Evolutionary conservation across 768 basidiomycete genomes (phyloP).

Genomic region (Lactarius pseudohatsudake): DNA sequence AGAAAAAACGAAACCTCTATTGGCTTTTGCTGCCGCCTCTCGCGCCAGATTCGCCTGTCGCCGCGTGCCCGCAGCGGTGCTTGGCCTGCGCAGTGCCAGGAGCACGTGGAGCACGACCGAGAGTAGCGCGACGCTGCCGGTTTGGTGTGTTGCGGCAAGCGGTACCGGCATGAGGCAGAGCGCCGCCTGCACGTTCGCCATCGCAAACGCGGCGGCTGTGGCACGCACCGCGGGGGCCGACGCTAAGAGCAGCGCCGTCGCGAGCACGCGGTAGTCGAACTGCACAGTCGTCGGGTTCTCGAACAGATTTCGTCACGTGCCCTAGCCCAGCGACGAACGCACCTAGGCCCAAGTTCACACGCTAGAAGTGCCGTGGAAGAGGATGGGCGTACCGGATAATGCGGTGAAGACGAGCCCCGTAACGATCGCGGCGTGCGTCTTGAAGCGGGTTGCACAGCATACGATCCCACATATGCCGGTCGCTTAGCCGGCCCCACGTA

Average conservation of each 20-base stretch:
- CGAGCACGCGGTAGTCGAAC: conserved; percentile 51
- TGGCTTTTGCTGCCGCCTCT: background rate
- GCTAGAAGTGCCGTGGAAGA: background rate
- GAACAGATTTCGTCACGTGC: conserved; percentile 87
- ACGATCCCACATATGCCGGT: conserved; percentile 41
- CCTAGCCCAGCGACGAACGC: conserved; percentile 87
- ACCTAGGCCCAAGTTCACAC: conserved; percentile 47
- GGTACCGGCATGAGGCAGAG: conserved; percentile 89
- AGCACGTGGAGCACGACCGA: conserved; percentile 79
- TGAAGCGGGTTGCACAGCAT: conserved; percentile 59
- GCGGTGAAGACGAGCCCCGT: conserved; percentile 89
- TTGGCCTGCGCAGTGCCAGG: conserved; percentile 69
- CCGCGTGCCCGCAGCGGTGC: conserved; percentile 65
- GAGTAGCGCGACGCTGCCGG: conserved; percentile 85
- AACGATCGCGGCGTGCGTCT: conserved; percentile 57
- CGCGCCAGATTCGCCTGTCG: conserved; percentile 38
- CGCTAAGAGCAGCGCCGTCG: conserved; percentile 59
- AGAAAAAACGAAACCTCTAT: background rate
- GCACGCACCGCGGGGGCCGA: conserved; percentile 54
- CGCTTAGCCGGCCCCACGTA: conserved; percentile 55
- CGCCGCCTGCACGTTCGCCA: conserved; percentile 81
- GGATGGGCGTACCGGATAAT: conserved; percentile 63
- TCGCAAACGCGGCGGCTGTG: conserved; percentile 61
- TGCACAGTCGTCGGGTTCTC: conserved; percentile 98
- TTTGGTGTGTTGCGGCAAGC: conserved; percentile 92